Percentiles rank a stretch among this genome's conserved stretches.
phyloP scores from a whole-genome alignment of 306 rosid genomes.

The Bauhinia variegata region DNA sequence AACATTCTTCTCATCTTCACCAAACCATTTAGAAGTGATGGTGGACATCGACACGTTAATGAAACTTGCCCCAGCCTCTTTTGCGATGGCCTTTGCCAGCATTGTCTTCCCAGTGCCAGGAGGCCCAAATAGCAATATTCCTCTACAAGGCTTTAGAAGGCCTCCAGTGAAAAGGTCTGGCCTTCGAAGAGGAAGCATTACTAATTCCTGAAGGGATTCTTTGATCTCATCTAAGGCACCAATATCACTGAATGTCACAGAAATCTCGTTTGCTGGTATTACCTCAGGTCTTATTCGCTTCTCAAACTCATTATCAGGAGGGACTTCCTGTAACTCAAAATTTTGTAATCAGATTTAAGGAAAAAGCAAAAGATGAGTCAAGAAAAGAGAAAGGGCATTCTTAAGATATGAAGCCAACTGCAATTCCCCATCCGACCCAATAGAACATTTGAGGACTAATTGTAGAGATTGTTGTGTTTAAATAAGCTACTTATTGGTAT shows the following conservation, averaged over 20 bases:
- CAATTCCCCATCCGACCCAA: too few species aligned
- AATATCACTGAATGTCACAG: conserved; percentile 79
- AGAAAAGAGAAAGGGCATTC: neutral
- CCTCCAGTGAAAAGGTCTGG: conserved; percentile 98
- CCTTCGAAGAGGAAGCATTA: conserved; percentile 92
- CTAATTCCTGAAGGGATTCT: conserved; percentile 96
- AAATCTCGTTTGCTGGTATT: conserved; percentile 80
- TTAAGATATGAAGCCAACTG: conserved; percentile 3
- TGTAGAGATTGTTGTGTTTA: conserved; percentile 22
- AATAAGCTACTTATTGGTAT: conserved; percentile 1
- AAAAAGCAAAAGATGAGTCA: neutral
- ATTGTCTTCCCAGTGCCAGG: conserved; percentile 99
- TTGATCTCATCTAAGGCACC: conserved; percentile 90
- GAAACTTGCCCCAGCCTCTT: conserved; percentile 98
- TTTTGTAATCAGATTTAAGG: conserved; percentile 23
- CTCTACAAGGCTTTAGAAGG: conserved; percentile 90
- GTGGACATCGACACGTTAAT: conserved; percentile 98
- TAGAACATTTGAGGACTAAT: neutral
- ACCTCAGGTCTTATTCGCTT: conserved; percentile 95
- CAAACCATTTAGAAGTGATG: conserved; percentile 97
- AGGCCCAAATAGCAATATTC: conserved; percentile 89
- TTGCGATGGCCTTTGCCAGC: conserved; percentile 97
- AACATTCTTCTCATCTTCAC: conserved; percentile 97
- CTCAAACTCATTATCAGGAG: conserved; percentile 91
- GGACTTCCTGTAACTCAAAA: conserved; percentile 61